phyloP scores from a whole-genome alignment of 345 rosid genomes.

The Conringia planisiliqua region DNA sequence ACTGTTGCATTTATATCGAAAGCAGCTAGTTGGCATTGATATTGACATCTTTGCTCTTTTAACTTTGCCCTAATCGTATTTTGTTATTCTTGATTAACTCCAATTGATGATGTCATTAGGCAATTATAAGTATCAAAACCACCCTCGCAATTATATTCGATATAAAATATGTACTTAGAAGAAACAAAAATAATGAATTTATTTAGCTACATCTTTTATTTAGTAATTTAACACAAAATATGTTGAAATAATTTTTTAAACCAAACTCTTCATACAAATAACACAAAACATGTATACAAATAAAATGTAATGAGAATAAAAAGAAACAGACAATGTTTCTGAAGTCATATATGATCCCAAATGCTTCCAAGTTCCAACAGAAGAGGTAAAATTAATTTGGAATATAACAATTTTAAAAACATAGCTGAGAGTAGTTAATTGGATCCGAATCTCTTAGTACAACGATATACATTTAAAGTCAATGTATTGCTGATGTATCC shows the following conservation, averaged over 20 bases:
- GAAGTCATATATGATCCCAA: background rate
- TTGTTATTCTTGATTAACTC: background rate
- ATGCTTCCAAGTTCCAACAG: background rate
- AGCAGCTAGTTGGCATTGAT: slow-evolving; percentile 31
- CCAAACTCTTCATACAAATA: background rate
- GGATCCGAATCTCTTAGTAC: background rate
- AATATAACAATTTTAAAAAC: background rate
- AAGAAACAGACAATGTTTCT: background rate
- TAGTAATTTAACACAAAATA: background rate
- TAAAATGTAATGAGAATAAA: background rate
- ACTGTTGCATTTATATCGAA: slow-evolving; percentile 24
- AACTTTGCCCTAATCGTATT: background rate
- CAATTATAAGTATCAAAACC: background rate
- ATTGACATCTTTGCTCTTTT: slow-evolving; percentile 20
- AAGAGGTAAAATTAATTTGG: background rate
- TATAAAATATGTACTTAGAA: background rate
- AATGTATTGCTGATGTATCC: background rate
- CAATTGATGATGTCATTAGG: background rate
- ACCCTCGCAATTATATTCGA: background rate
- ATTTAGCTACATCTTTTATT: background rate
- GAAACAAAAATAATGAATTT: background rate
- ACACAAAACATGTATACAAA: background rate
- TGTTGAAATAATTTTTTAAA: background rate
- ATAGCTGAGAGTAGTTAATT: background rate
- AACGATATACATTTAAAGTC: background rate